Evolutionary conservation across 1,139 yeast species (phyloP).

Genomic region (Blastobotrys malaysiensis): DNA sequence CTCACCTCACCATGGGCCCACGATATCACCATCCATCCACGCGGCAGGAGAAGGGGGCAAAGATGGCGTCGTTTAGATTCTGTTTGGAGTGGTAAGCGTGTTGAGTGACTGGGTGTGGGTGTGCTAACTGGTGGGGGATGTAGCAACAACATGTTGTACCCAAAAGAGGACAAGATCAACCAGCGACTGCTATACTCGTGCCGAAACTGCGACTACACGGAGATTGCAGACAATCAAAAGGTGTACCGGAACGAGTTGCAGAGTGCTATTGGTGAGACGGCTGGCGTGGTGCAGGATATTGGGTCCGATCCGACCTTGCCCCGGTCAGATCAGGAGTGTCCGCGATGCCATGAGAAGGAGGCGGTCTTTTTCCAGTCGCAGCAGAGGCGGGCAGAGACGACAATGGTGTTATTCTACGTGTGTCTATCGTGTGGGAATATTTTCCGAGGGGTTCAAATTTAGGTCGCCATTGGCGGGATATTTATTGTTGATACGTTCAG

Average conservation of each 20-base stretch:
- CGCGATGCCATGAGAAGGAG: conserved; percentile 78
- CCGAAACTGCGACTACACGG: conserved; percentile 92
- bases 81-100: conserved; percentile 71
- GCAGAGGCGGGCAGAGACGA: conserved; percentile 89
- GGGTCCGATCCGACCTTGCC: conserved; percentile 95
- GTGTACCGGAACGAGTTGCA: conserved; percentile 92
- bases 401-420: conserved; percentile 87
- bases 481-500: too few species aligned
- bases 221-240: conserved; percentile 80
- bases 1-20: neutral
- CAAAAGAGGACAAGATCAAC: conserved; percentile 82
- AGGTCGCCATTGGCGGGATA: neutral
- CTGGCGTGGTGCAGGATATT: conserved; percentile 95
- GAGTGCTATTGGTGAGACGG: conserved; percentile 83
- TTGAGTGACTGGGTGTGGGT: conserved; percentile 3
- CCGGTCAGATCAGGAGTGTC: conserved; percentile 88
- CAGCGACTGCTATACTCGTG: conserved; percentile 80
- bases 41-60: conserved; percentile 4
- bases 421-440: conserved; percentile 82
- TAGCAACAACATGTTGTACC: conserved; percentile 94
- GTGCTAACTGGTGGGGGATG: conserved; percentile 10
- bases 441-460: conserved; percentile 27
- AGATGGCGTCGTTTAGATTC: conserved; percentile 85
- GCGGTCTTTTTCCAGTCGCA: conserved; percentile 97
- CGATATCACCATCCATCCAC: neutral